A percentile compares a stretch with the other conserved stretches of the same genome.
Evolutionary conservation across 2,329 filamentous ascomycete genomes (phyloP).

Genomic region (Cladosporium halotolerans): DNA sequence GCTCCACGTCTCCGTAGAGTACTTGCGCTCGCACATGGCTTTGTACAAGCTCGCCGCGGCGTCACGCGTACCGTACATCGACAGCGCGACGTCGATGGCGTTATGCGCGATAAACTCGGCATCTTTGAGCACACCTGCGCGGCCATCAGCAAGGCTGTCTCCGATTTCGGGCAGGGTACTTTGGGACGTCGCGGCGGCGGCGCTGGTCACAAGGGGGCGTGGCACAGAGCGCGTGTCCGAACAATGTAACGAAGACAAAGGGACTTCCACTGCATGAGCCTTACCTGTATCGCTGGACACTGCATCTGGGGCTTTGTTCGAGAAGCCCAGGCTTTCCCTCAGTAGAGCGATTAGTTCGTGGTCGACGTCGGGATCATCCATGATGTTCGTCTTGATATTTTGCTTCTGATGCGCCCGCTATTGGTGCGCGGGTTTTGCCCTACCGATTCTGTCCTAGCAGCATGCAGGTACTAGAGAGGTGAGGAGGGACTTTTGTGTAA

Average conservation of each 20-base stretch:
- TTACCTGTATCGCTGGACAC: conserved; percentile 29
- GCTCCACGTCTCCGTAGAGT: conserved; percentile 80
- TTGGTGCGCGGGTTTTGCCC: no score
- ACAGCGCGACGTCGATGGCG: conserved; percentile 83
- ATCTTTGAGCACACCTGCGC: conserved; percentile 65
- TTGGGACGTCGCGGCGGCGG: no score
- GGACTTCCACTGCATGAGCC: background rate
- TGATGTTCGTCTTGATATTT: conserved; percentile 32
- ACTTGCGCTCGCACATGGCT: conserved; percentile 76
- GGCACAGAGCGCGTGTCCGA: background rate
- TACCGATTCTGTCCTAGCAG: background rate
- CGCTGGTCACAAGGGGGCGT: no score
- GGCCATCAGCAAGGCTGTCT: background rate
- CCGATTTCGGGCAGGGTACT: no score
- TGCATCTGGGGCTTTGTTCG: conserved; percentile 17
- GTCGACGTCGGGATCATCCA: conserved; percentile 91
- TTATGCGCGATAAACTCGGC: conserved; percentile 89
- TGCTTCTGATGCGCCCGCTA: background rate
- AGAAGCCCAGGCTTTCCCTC: conserved; percentile 63
- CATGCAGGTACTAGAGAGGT: conserved; percentile 6
- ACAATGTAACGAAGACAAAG: conserved; percentile 29
- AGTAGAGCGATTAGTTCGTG: conserved; percentile 80
- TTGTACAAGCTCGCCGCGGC: conserved; percentile 73
- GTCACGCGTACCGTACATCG: conserved; percentile 72
- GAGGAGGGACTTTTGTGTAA: background rate